Evolutionary conservation across 768 basidiomycete genomes (phyloP), one percentile per base, ranked within the genome.

Genomic region (Suillus bovinus): DNA sequence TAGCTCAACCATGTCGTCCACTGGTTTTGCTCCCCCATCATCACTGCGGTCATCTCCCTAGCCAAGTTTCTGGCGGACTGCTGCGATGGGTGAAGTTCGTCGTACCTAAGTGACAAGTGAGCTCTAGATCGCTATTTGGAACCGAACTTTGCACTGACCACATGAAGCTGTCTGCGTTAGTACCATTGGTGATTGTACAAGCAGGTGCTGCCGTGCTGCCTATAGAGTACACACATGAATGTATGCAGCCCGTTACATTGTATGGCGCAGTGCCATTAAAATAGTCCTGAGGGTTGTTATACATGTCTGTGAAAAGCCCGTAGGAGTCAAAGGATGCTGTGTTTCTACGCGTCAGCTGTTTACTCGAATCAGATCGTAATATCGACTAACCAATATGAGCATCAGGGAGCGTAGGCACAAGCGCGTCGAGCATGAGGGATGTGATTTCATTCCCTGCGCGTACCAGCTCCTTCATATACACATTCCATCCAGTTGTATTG

Each of bases 221-320:
- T 60, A 64, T 55, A 20, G 58, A 16, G 67, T 79, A 81, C 4
- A 84, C 76, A 66, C 86, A 87, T 0, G 81, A 74, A 44, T 80
- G 68, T 42, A 84, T 75, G 27, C 79, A 77, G 0, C 85, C 83
- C 0, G 84, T 87, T 29, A 84, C 80, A 64, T 88, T 88, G 54
- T 82, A 70, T 14, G 86, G 84, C 0, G 80, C 86, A 0, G 86
- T 88, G 9, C 87, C 87, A 63, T 88, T 89, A 36, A 88, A 72
- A 70, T 88, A 89, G 4, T 69, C 64, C 9, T 71, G 65, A 1
- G 88, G 87, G 60, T 81, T 70, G 29, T 74, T 71, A 65, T 79
- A 78, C 74, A 89, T 87, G 67, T 89, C 86, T 20, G 79, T 70
- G 69, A 89, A 87, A 34, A 89, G 77, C 2, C 77, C 77, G 68